Percentiles rank a stretch among this genome's conserved stretches.
These are phyloP conservation scores for Exophiala phaeomuriformis DNA, from an alignment of 2,329 filamentous ascomycete species.

Conservation along the genomic window DNA sequence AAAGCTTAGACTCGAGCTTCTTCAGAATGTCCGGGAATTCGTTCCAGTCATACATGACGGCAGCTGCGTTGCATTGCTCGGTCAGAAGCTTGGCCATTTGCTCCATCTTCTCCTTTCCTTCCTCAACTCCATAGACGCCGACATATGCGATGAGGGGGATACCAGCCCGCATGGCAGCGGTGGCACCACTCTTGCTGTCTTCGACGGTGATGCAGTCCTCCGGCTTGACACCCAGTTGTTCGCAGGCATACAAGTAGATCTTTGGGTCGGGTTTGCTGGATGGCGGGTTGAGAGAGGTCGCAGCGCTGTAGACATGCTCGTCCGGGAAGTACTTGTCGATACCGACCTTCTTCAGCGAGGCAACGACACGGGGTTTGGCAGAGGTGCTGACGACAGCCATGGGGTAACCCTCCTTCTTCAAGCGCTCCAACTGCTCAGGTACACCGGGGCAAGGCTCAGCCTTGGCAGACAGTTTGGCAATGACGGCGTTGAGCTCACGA, in stretches of 20 bases:
- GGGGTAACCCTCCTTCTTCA: slow-evolving; percentile 57
- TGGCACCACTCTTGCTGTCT: slow-evolving; percentile 81
- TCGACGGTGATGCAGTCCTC: slow-evolving; percentile 73
- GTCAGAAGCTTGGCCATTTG: slow-evolving; percentile 65
- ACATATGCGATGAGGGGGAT: slow-evolving; percentile 82
- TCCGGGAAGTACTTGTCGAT: slow-evolving; percentile 72
- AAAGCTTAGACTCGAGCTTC: slow-evolving; percentile 34
- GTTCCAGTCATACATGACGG: slow-evolving; percentile 50
- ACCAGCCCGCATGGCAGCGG: slow-evolving; percentile 67
- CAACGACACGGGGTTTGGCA: slow-evolving; percentile 69
- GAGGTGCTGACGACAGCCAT: slow-evolving; percentile 77
- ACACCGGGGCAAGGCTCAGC: slow-evolving; percentile 64
- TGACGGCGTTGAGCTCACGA: slow-evolving; percentile 75
- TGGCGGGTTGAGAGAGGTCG: slow-evolving; percentile 67
- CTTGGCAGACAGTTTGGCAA: slow-evolving; percentile 66
- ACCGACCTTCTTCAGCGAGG: slow-evolving; percentile 71
- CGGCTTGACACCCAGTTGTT: slow-evolving; percentile 65
- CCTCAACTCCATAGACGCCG: slow-evolving; percentile 62
- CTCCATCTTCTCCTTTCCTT: slow-evolving; percentile 62
- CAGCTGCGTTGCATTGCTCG: slow-evolving; percentile 37
- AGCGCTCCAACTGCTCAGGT: slow-evolving; percentile 59
- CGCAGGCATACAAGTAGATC: slow-evolving; percentile 73
- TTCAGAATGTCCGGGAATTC: slow-evolving; percentile 42
- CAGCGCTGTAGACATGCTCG: slow-evolving; percentile 73
- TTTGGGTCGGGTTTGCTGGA: slow-evolving; percentile 91